These are phyloP conservation scores for Emergomyces africanus DNA, from an alignment of 2,329 filamentous ascomycete genomes.

Conservation along the genomic window DNA sequence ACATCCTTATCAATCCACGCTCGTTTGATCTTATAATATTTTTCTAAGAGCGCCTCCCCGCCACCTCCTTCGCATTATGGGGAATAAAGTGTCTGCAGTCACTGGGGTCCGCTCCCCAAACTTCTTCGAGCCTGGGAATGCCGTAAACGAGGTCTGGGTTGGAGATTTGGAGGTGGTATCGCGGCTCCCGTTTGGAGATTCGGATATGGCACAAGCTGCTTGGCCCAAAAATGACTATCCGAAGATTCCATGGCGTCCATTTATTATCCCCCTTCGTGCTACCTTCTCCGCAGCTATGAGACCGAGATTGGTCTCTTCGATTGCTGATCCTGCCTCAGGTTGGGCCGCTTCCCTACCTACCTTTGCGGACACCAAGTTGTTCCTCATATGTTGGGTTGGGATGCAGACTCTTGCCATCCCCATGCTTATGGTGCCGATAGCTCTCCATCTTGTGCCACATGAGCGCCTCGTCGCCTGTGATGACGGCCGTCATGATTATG, in stretches of 20 bases:
- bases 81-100: slow-evolving; percentile 23
- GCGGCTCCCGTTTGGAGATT: slow-evolving; percentile 26
- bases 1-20: neutral
- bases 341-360: neutral
- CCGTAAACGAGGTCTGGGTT: slow-evolving; percentile 27
- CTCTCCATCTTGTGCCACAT: neutral
- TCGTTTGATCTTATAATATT: neutral
- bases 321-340: neutral
- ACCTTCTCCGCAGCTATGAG: slow-evolving; percentile 1
- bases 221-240: slow-evolving; percentile 22
- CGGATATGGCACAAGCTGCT: slow-evolving; percentile 25
- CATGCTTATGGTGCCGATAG: slow-evolving; percentile 1
- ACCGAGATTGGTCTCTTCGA: neutral
- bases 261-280: slow-evolving; percentile 23
- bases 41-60: neutral
- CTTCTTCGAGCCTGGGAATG: slow-evolving; percentile 25
- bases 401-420: slow-evolving; percentile 4
- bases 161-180: slow-evolving; percentile 26
- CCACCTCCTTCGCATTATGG: slow-evolving; percentile 16
- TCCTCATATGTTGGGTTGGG: slow-evolving; percentile 3
- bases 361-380: neutral
- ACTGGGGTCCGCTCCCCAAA: slow-evolving; percentile 23
- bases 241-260: slow-evolving; percentile 29
- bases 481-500: neutral
- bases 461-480: neutral